A percentile compares a stretch with the other conserved stretches of the same genome.
Conservation (phyloP, 176 grass and related monocot genomes). For the Ensete glaucum region DNA sequence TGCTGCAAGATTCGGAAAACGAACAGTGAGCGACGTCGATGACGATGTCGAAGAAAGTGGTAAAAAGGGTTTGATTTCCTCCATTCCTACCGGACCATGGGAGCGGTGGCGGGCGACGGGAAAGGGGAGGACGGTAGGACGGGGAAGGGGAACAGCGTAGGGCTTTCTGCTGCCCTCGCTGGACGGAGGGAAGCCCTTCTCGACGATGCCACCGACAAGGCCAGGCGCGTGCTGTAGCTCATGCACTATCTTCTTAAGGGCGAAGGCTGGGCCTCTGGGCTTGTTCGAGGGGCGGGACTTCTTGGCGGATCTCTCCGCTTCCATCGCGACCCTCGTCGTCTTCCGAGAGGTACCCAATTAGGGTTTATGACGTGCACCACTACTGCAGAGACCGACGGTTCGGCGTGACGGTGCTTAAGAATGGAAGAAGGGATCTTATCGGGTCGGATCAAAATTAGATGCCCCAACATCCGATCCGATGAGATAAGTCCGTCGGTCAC, state of each 20-base stretch:
- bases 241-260: slow-evolving; percentile 23
- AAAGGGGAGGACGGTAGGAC: slow-evolving; percentile 65
- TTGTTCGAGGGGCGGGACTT: neutral
- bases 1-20: slow-evolving; percentile 33
- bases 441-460: no score
- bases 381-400: no score
- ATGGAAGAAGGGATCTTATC: no score
- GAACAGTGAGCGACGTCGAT: neutral
- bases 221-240: slow-evolving; percentile 19
- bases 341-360: neutral
- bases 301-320: slow-evolving; percentile 1
- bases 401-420: no score
- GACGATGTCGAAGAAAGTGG: neutral
- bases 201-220: slow-evolving; percentile 72
- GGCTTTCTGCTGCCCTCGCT: slow-evolving; percentile 26
- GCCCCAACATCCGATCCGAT: no score
- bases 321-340: neutral
- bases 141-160: slow-evolving; percentile 33
- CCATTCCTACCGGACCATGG: slow-evolving; percentile 55
- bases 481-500: no score
- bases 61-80: neutral
- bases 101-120: slow-evolving; percentile 85
- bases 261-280: slow-evolving; percentile 5
- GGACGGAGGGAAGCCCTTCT: slow-evolving; percentile 68
- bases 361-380: neutral